A percentile compares a stretch with the other conserved stretches of the same genome.
Conservation (phyloP, 1,284 basidiomycete genomes). For the Moniliella sp. region DNA sequence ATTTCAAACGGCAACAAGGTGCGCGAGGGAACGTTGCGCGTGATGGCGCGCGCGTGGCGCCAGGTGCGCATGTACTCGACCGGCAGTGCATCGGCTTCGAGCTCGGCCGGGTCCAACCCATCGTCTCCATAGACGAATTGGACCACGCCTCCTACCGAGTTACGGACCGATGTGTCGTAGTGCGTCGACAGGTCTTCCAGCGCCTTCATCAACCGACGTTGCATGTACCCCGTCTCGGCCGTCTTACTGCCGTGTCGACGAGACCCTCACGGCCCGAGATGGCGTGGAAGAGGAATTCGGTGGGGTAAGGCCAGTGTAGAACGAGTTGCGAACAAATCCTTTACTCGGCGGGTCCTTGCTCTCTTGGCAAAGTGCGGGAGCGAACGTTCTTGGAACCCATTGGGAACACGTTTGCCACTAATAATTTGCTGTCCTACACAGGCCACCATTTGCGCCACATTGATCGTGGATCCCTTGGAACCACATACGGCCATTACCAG, state of each 20-base stretch:
- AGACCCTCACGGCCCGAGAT: slow-evolving; percentile 95
- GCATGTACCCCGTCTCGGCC: slow-evolving; percentile 98
- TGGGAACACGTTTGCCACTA: slow-evolving; percentile 84
- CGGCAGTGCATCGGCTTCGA: slow-evolving; percentile 72
- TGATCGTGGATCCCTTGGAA: slow-evolving; percentile 93
- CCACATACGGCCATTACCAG: slow-evolving; percentile 98
- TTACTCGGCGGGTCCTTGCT: slow-evolving; percentile 85
- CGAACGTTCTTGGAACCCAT: slow-evolving; percentile 96
- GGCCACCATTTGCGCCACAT: slow-evolving; percentile 99
- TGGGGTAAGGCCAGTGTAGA: slow-evolving; percentile 85
- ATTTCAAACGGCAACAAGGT: slow-evolving; percentile 74
- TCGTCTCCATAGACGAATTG: slow-evolving; percentile 96
- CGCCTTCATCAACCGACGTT: slow-evolving; percentile 92
- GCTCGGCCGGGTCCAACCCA: slow-evolving; percentile 81
- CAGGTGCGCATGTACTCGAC: slow-evolving; percentile 51
- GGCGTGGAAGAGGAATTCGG: slow-evolving; percentile 95
- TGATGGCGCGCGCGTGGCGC: slow-evolving; percentile 59
- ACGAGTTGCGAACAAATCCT: slow-evolving; percentile 87
- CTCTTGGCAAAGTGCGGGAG: slow-evolving; percentile 96
- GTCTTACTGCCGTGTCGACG: slow-evolving; percentile 99
- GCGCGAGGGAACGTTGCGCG: slow-evolving; percentile 34
- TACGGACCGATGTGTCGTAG: slow-evolving; percentile 89
- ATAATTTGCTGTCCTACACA: slow-evolving; percentile 99
- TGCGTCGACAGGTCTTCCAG: slow-evolving; percentile 88
- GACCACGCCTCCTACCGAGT: slow-evolving; percentile 83